Conservation (phyloP, 2,329 filamentous ascomycete species). For the Zymoseptoria crescenta region DNA sequence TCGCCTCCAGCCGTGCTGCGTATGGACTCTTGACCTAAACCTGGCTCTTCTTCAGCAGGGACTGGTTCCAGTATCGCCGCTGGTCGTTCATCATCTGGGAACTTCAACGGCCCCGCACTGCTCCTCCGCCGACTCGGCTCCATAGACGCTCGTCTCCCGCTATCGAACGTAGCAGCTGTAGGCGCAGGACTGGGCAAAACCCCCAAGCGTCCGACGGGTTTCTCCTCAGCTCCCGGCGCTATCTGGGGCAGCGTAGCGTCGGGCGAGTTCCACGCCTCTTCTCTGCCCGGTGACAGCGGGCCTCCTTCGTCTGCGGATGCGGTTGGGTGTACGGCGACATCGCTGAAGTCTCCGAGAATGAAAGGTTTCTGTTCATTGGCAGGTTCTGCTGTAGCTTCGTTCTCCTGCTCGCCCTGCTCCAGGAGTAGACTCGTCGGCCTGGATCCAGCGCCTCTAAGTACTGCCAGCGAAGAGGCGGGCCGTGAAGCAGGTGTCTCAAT, state of each 20-base stretch:
- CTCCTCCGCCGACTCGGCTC: constrained; percentile 7
- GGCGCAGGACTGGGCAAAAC: constrained; percentile 25
- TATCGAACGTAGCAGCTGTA: constrained; percentile 14
- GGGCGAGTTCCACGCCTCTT: constrained; percentile 22
- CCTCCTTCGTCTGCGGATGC: neutral
- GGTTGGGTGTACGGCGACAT: constrained; percentile 8
- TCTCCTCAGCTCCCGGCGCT: constrained; percentile 4
- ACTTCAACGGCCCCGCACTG: constrained; percentile 3
- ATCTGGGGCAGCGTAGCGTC: constrained; percentile 15
- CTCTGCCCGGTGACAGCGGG: constrained; percentile 12
- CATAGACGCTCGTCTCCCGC: constrained; percentile 3
- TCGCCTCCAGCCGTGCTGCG: neutral
- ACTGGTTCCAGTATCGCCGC: constrained; percentile 5
- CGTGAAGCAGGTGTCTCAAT: constrained; percentile 5
- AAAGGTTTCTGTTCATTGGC: neutral
- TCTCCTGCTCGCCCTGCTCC: neutral
- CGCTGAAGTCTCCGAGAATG: constrained; percentile 9
- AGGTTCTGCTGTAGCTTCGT: neutral
- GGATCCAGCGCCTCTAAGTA: neutral
- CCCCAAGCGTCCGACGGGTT: constrained; percentile 16
- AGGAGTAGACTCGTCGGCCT: neutral
- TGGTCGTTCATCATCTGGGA: constrained; percentile 2
- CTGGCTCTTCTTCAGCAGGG: neutral
- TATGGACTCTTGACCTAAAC: no score
- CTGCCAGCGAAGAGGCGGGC: neutral